Percentiles rank a stretch among this genome's conserved stretches.
Evolutionary conservation across 2,329 filamentous ascomycete species (phyloP).

Genomic region (Shiraia sp.): DNA sequence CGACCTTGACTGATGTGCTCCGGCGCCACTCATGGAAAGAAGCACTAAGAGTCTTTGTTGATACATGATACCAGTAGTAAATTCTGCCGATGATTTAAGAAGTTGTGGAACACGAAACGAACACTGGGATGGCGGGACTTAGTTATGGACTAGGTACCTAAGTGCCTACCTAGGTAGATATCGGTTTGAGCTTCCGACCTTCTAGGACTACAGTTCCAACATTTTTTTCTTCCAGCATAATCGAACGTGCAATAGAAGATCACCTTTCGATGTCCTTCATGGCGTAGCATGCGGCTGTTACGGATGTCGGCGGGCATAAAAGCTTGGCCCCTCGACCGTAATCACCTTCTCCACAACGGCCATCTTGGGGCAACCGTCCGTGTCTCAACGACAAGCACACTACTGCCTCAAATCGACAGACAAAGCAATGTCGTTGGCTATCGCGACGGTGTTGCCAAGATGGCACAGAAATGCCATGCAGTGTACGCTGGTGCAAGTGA

Average conservation of each 20-base stretch:
- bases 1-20: constrained; percentile 5
- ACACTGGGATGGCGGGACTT: too few relatives aligned
- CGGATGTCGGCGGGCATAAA: constrained; percentile 8
- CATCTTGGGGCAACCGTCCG: constrained; percentile 17
- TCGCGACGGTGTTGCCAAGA: constrained; percentile 18
- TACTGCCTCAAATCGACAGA: constrained; percentile 8
- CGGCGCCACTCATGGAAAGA: not conserved
- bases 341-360: constrained; percentile 22
- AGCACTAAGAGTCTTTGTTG: not conserved
- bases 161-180: too few relatives aligned
- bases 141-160: too few relatives aligned
- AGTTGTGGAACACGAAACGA: too few relatives aligned
- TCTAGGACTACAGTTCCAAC: too few relatives aligned
- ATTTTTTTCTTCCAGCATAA: too few relatives aligned
- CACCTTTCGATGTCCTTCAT: not conserved
- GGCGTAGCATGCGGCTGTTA: not conserved
- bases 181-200: too few relatives aligned
- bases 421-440: constrained; percentile 12
- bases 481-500: constrained; percentile 28
- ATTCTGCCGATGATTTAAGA: too few relatives aligned
- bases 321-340: constrained; percentile 19
- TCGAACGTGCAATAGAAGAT: too few relatives aligned
- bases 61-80: too few relatives aligned
- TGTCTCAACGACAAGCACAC: constrained; percentile 22
- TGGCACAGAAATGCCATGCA: constrained; percentile 7